Conservation (phyloP, 176 grass and related monocot genomes). For the Hordeum vulgare region MorexV3_pseudomolecules_assembly NC_058520.1:592209430-592209929, state of each 20-base stretch:
- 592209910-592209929: neutral
- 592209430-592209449: no score
- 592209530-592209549: no score
- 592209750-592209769: constrained; percentile 58
- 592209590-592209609: constrained; percentile 38
- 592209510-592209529: no score
- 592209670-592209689: constrained; percentile 86
- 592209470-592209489: no score
- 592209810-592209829: no score
- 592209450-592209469: no score
- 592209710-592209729: constrained; percentile 96
- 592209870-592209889: constrained; percentile 4
- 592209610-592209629: neutral
- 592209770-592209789: constrained; percentile 62
- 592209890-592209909: constrained; percentile 10
- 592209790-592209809: no score
- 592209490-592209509: no score
- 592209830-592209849: no score
- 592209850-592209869: neutral
- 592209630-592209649: constrained; percentile 41
- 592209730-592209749: constrained; percentile 81
- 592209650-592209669: constrained; percentile 97
- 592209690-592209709: constrained; percentile 73
- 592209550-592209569: constrained; percentile 33
- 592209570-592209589: constrained; percentile 45